A percentile compares a stretch with the other conserved stretches of the same genome.
These are phyloP conservation scores for Ambrosiella xylebori DNA, from an alignment of 2,329 filamentous ascomycete species.

Conservation along the genomic window DNA sequence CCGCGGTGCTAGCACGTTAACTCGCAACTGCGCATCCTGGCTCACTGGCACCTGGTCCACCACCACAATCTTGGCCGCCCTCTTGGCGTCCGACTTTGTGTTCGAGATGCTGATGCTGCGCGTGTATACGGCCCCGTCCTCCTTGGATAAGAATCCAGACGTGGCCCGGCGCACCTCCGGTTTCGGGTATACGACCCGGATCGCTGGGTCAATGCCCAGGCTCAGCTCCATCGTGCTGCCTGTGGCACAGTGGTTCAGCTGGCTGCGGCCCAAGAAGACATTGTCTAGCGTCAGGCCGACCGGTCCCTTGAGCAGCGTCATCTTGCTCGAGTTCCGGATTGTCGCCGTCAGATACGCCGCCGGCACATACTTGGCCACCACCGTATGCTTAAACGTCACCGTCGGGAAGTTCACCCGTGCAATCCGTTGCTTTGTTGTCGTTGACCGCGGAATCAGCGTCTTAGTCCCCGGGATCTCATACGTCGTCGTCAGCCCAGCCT, in stretches of 20 bases:
- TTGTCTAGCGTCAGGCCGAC: conserved; percentile 46
- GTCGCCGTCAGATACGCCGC: conserved; percentile 42
- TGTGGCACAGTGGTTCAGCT: conserved; percentile 36
- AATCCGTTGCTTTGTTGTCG: conserved; percentile 40
- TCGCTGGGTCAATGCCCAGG: conserved; percentile 42
- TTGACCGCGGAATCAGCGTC: conserved; percentile 34
- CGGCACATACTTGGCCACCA: conserved; percentile 43
- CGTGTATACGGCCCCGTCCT: conserved; percentile 32
- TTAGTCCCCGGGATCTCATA: conserved; percentile 43
- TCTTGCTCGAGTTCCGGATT: conserved; percentile 36
- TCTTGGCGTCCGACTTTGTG: conserved; percentile 23
- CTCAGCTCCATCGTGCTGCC: conserved; percentile 35
- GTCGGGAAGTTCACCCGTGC: conserved; percentile 33
- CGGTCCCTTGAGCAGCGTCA: conserved; percentile 37
- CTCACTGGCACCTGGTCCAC: conserved; percentile 45
- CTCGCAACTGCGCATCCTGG: conserved; percentile 38
- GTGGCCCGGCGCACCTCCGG: conserved; percentile 35
- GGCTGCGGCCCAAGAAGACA: conserved; percentile 40
- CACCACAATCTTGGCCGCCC: conserved; percentile 31
- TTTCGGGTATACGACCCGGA: conserved; percentile 37
- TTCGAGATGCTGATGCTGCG: conserved; percentile 34
- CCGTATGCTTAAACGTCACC: conserved; percentile 37
- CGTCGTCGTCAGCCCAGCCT: conserved; percentile 40
- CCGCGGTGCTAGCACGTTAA: conserved; percentile 32
- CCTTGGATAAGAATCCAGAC: conserved; percentile 35